Evolutionary conservation across 345 rosid genomes (phyloP).

Genomic region (Aquilaria sinensis): DNA sequence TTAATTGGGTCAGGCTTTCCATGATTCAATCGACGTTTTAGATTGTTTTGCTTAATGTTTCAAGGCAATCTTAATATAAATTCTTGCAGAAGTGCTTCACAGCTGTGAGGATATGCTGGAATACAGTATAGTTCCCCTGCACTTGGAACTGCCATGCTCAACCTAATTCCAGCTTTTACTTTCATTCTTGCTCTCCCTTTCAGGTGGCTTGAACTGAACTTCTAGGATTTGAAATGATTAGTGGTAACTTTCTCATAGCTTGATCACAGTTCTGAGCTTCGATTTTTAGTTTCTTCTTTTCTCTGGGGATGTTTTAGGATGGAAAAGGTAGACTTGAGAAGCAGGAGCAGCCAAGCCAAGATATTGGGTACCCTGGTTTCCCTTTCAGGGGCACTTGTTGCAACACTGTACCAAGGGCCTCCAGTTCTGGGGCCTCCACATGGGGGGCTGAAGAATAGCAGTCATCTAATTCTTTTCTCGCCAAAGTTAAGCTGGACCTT

Average conservation of each 20-base stretch:
- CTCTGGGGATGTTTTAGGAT: constrained; percentile 30
- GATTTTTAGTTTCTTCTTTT: neutral
- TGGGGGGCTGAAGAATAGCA: constrained; percentile 13
- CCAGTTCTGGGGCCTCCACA: constrained; percentile 20
- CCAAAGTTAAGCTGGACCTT: constrained; percentile 41
- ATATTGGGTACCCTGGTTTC: constrained; percentile 48
- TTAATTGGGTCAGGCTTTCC: constrained; percentile 26
- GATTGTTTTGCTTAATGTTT: constrained; percentile 1
- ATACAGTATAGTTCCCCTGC: constrained; percentile 51
- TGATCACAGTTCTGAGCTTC: no score
- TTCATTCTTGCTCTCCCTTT: constrained; percentile 48
- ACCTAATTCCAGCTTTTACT: constrained; percentile 54
- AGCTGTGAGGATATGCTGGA: constrained; percentile 44
- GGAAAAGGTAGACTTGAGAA: constrained; percentile 50
- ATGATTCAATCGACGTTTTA: neutral
- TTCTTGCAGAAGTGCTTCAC: constrained; percentile 17
- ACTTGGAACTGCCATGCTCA: constrained; percentile 51
- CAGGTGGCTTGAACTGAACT: constrained; percentile 25
- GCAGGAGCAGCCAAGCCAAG: constrained; percentile 50
- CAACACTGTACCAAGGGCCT: constrained; percentile 59
- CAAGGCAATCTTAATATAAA: neutral
- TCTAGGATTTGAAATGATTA: no score
- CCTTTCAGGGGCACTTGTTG: constrained; percentile 52
- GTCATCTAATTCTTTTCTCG: neutral
- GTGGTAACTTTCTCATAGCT: no score